Evolutionary conservation across 78 protist species (phyloP).

Genomic region (Speleostelium caveatum): DNA sequence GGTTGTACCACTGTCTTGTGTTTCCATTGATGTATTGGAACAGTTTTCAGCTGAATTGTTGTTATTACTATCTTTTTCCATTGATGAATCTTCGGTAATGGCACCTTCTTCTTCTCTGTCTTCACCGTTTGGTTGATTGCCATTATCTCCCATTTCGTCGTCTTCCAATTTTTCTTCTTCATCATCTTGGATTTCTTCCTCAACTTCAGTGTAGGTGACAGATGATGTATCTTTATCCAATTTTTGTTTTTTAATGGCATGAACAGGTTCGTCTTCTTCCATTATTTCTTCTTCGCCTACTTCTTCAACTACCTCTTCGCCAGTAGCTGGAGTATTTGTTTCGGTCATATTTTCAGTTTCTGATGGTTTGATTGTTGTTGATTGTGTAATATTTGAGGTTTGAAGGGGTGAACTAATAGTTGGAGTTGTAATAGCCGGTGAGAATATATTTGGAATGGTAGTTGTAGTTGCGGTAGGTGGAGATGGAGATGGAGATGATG

Average conservation of each 20-base stretch:
- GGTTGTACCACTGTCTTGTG: neutral
- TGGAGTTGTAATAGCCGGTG: constrained; percentile 2
- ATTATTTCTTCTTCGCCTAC: neutral
- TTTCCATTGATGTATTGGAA: neutral
- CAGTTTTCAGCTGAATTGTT: neutral
- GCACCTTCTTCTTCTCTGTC: neutral
- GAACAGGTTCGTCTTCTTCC: neutral
- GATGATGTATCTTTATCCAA: constrained; percentile 13
- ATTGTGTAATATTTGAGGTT: neutral
- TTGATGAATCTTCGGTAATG: neutral
- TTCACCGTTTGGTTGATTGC: neutral
- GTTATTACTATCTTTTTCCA: neutral
- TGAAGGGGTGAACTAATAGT: neutral
- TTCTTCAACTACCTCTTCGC: neutral
- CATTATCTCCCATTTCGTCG: neutral
- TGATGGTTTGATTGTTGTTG: neutral
- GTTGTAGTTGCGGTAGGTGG: neutral
- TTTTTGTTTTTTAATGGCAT: constrained; percentile 60
- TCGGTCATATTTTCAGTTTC: neutral
- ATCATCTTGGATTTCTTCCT: constrained; percentile 16
- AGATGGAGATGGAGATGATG: neutral
- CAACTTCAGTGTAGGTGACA: constrained; percentile 25
- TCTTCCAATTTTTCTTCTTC: no score
- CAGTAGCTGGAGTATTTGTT: neutral
- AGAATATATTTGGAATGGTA: neutral